A percentile compares a stretch with the other conserved stretches of the same genome.
Conservation (phyloP, 192 early-diverging fungal species). For the Rhizophlyctis rosea region DNA sequence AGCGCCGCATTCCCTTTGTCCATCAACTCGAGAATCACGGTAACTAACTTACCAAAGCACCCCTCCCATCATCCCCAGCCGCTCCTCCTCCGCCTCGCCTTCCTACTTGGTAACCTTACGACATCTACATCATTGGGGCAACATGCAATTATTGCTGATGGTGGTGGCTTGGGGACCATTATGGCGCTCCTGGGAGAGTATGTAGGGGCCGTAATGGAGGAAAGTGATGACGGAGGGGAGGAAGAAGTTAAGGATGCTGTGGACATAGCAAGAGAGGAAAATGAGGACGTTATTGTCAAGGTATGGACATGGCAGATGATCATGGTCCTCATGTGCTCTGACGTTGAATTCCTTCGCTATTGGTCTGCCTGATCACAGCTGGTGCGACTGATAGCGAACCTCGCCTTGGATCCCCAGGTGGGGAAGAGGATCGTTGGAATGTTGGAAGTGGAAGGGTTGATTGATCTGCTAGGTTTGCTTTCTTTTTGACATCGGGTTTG, state of each 20-base stretch:
- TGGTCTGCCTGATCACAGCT: constrained; percentile 25
- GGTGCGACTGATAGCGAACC: constrained; percentile 39
- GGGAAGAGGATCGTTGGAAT: constrained; percentile 32
- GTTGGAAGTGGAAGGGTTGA: constrained; percentile 42
- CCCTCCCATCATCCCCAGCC: constrained; percentile 28
- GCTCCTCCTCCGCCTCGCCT: constrained; percentile 34
- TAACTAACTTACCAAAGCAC: constrained; percentile 6
- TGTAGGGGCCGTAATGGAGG: constrained; percentile 16
- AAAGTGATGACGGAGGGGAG: constrained; percentile 15
- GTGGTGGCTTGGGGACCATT: constrained; percentile 17
- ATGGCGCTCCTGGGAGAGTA: constrained; percentile 41
- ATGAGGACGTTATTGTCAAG: constrained; percentile 44
- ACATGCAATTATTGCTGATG: not conserved
- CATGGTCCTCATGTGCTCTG: constrained; percentile 2
- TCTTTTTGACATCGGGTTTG: too few species aligned
- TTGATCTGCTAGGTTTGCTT: constrained; percentile 40
- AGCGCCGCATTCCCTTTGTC: constrained; percentile 31
- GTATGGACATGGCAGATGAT: constrained; percentile 22
- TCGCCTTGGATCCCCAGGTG: constrained; percentile 26
- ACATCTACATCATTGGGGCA: not conserved
- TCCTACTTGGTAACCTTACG: constrained; percentile 44
- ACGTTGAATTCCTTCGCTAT: not conserved
- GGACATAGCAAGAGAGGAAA: constrained; percentile 5
- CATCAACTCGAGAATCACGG: too few species aligned
- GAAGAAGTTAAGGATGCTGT: constrained; percentile 5